Percentiles rank a stretch among this genome's conserved stretches.
Conservation (phyloP, 1,139 yeast species). For the Yamadazyma membranifaciens region DNA sequence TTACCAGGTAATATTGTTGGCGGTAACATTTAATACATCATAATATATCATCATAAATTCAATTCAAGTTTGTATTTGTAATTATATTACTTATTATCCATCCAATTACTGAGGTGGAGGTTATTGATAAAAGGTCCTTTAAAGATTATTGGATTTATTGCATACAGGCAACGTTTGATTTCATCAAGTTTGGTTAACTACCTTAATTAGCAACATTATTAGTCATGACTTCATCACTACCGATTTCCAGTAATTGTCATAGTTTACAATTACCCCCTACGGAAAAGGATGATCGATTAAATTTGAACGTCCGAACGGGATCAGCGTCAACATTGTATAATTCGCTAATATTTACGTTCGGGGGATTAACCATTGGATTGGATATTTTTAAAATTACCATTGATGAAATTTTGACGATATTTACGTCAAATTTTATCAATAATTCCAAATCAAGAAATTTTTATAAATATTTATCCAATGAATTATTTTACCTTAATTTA, state of each 20-base stretch:
- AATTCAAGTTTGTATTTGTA: not conserved
- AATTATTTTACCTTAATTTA: slow-evolving; percentile 55
- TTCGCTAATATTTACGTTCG: slow-evolving; percentile 60
- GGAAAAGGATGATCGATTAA: slow-evolving; percentile 44
- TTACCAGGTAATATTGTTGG: too few species aligned
- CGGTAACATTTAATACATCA: too few species aligned
- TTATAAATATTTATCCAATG: slow-evolving; percentile 52
- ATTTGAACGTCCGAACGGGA: slow-evolving; percentile 64
- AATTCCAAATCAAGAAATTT: slow-evolving; percentile 29
- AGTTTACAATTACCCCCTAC: slow-evolving; percentile 45
- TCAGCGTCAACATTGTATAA: slow-evolving; percentile 57
- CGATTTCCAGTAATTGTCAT: slow-evolving; percentile 52
- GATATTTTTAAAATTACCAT: slow-evolving; percentile 41
- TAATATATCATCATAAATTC: too few species aligned
- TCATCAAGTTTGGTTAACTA: too few species aligned
- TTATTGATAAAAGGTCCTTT: too few species aligned
- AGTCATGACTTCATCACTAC: slow-evolving; percentile 17
- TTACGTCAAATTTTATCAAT: slow-evolving; percentile 26
- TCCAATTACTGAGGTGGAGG: too few species aligned
- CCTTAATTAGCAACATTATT: too few species aligned
- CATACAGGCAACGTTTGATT: too few species aligned
- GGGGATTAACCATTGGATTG: slow-evolving; percentile 66
- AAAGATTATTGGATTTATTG: too few species aligned
- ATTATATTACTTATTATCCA: not conserved
- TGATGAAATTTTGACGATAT: slow-evolving; percentile 26